Percentiles rank a stretch among this genome's conserved stretches.
These are phyloP conservation scores for Pseudohyphozyma bogoriensis DNA, from an alignment of 768 basidiomycete genomes.

Conservation along the genomic window DNA sequence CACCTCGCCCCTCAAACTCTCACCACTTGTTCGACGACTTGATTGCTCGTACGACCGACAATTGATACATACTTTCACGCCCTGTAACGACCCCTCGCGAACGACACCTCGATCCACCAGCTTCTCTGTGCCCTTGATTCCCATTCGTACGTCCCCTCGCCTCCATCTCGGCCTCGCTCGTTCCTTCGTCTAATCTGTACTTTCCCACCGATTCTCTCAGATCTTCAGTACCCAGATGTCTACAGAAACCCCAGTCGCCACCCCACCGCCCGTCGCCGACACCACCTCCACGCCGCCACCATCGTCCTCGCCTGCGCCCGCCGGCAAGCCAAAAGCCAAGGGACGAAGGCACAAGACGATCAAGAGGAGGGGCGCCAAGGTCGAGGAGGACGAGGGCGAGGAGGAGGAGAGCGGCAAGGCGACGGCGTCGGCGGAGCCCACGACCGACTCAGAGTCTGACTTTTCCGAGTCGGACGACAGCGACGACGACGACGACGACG, in stretches of 20 bases:
- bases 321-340: constrained; percentile 1
- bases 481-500: constrained; percentile 2
- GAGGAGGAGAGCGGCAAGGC: neutral
- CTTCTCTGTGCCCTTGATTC: no score
- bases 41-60: constrained; percentile 3
- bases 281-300: neutral
- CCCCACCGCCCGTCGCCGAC: neutral
- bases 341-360: neutral
- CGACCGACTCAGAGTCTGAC: neutral
- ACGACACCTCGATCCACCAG: no score
- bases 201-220: no score
- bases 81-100: no score
- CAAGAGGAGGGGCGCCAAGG: constrained; percentile 4
- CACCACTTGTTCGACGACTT: neutral
- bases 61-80: no score
- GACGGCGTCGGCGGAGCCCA: neutral
- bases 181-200: no score
- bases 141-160: no score
- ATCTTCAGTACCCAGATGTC: no score
- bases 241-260: no score
- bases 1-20: neutral
- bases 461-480: neutral
- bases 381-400: constrained; percentile 2
- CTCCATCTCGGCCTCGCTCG: no score
- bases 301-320: no score